Evolutionary conservation across 306 rosid genomes (phyloP), one percentile per base, ranked within the genome.

Genomic region (Comarum palustre): DNA sequence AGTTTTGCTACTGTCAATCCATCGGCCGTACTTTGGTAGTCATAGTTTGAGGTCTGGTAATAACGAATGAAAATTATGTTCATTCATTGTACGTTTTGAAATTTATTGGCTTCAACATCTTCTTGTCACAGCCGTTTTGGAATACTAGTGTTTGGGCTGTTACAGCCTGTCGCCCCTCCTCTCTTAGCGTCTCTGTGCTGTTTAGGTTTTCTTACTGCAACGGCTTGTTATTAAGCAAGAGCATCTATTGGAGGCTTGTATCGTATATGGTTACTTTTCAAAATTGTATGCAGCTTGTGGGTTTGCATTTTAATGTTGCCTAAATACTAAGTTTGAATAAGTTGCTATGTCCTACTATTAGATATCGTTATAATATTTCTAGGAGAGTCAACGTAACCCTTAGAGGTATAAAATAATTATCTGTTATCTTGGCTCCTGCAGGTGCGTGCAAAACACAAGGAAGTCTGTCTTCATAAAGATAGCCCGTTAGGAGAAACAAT

Each of bases 391-490:
- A 36, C 47, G 4, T 1, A 38, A 38, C 38, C 60, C 31, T 45
- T 60, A n/a, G 24, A 39, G 27, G n/a, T 13, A 47, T 41, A 74
- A 29, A 65, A 32, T 29, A 27, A 7, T 60, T 42, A 42, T 24
- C 39, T 55, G 29, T 75, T 72, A 57, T 73, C 46, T 76, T 73
- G 77, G 78, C 51, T 66, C 54, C 24, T 86, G 72, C 81, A 95
- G 99, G 99, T 95, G 67, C 91, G 99, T 72, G 97, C 99, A 63
- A 95, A 95, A 65, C 99, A 95, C 84, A 95, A 91, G 84, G 99
- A 95, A 86, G 99, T 95, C 24, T 95, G 99, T 83, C 93, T 95
- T 74, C 99, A 95, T 74, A 95, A 95, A 86, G 99, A 95, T 64
- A 95, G 99, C 74, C 97, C 99, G 12, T 60, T 95, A 80, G 99